Evolutionary conservation across 108 stramenopile genomes (phyloP).

Genomic region (Pseudonitzschia multiseries): DNA sequence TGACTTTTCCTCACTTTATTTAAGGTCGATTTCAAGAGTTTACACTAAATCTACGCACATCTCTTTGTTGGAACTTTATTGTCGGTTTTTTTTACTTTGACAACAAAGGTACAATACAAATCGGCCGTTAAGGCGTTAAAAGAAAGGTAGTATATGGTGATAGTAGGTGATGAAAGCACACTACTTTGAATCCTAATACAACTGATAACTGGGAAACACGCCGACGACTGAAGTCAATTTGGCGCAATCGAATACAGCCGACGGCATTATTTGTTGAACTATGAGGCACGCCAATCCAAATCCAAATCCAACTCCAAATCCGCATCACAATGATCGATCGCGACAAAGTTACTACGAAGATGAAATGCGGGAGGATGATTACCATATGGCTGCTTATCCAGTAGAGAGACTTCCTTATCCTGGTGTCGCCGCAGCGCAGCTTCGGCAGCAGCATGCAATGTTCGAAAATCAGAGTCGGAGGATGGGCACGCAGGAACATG

Average conservation of each 20-base stretch:
- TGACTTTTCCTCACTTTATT: not conserved
- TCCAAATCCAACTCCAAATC: not conserved
- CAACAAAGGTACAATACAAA: not conserved
- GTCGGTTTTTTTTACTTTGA: not conserved
- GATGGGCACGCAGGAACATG: not conserved
- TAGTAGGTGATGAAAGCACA: no score
- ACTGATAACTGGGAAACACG: no score
- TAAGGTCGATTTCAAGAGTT: not conserved
- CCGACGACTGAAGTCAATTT: not conserved
- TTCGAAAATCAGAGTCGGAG: not conserved
- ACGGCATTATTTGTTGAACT: not conserved
- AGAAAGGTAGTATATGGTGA: no score
- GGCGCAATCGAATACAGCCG: not conserved
- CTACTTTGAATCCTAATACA: no score
- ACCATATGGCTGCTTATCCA: not conserved
- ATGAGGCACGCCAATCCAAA: not conserved
- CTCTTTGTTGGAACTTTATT: no score
- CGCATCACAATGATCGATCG: not conserved
- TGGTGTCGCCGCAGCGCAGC: not conserved
- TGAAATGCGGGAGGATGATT: not conserved
- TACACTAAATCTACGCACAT: no score
- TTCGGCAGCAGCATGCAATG: not conserved
- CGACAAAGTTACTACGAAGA: slow-evolving; percentile 7
- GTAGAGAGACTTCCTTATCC: not conserved
- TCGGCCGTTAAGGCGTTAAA: no score